Base-by-base conservation (phyloP, 2,329 filamentous ascomycete genomes). In the Ciborinia camelliae region DNA sequence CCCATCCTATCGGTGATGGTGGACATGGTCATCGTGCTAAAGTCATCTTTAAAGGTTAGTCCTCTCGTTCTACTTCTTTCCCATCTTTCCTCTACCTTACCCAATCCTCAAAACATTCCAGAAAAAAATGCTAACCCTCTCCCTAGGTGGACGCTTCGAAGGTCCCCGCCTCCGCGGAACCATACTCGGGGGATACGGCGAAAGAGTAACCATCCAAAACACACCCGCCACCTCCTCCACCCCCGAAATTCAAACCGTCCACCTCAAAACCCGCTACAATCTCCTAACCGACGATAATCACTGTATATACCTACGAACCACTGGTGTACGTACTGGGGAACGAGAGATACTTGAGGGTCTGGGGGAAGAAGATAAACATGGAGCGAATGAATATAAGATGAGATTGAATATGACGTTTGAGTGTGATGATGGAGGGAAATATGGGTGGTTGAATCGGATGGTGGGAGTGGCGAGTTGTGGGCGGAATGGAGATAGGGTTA, bases 341-440 rank as follows among this genome's bases (percentile, higher is more conserved):
- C 41, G 55, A 23, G 41, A 35, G 8, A 32, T 58, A 4, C 14
- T 58, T 2, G 55, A 58, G 28, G 55, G 6, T 12, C 12, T 58
- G 1, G 55, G 41, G n/a, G 41, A 47, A 23, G 55, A 58, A 14
- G 55, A 47, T 37, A 47, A 26, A 20, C n/a, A 58, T 20, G 15
- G 20, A 26, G 41, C 55, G 1, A 14, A 47, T 26, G 67, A 74
- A 43, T 75, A 70, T 64, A 63, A 69, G 63, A 75, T 75, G 72
- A 68, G 72, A 0, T 64, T 75, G 57, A 61, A 74, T 57, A 57
- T 74, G 45, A 73, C 65, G 4, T 69, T 75, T 53, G 72, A 75
- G 60, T 73, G 69, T 35, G 73, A 71, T 6, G 70, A 73, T 65
- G 28, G 1, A 8, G 47, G 54, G 43, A 65, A 70, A 59, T 75